These are phyloP conservation scores for Pharnaceum exiguum DNA, from an alignment of 148 eudicot species.

Conservation along the genomic window DNA sequence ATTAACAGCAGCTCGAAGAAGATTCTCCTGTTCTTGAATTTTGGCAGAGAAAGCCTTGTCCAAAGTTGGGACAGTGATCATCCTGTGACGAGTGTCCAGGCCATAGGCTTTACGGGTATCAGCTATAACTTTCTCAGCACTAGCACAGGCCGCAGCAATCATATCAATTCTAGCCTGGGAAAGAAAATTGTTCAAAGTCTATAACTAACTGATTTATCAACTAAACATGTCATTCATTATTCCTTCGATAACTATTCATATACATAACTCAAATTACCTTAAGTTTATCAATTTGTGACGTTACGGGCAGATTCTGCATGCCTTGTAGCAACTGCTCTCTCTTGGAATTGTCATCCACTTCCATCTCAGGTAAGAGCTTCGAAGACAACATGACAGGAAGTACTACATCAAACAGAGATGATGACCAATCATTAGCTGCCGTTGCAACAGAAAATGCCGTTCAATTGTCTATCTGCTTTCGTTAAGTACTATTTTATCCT, in stretches of 20 bases:
- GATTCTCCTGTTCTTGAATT: conserved; percentile 88
- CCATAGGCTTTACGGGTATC: conserved; percentile 90
- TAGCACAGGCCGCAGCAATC: conserved; percentile 96
- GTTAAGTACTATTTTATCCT: too few relatives aligned
- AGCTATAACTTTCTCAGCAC: conserved; percentile 96
- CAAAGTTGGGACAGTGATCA: conserved; percentile 59
- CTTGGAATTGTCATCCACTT: conserved; percentile 71
- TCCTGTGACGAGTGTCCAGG: conserved; percentile 76
- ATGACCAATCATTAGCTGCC: neutral
- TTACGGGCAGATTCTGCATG: conserved; percentile 64
- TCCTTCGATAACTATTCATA: neutral
- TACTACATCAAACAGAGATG: conserved; percentile 43
- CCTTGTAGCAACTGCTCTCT: conserved; percentile 78
- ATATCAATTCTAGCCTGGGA: conserved; percentile 81
- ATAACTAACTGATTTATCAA: neutral
- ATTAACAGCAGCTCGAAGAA: conserved; percentile 87
- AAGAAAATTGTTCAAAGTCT: conserved; percentile 11
- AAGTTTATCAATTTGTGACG: conserved; percentile 76
- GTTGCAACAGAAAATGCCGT: neutral
- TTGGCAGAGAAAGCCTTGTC: conserved; percentile 95
- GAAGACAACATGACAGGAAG: conserved; percentile 97
- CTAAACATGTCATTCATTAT: neutral
- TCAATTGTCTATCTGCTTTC: too few relatives aligned
- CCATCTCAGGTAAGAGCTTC: conserved; percentile 98
- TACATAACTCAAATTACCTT: conserved; percentile 46